Percentiles rank a stretch among this genome's conserved stretches.
These are phyloP conservation scores for Diutina pseudorugosa DNA, from an alignment of 1,139 yeast species.

Conservation along the genomic window DNA sequence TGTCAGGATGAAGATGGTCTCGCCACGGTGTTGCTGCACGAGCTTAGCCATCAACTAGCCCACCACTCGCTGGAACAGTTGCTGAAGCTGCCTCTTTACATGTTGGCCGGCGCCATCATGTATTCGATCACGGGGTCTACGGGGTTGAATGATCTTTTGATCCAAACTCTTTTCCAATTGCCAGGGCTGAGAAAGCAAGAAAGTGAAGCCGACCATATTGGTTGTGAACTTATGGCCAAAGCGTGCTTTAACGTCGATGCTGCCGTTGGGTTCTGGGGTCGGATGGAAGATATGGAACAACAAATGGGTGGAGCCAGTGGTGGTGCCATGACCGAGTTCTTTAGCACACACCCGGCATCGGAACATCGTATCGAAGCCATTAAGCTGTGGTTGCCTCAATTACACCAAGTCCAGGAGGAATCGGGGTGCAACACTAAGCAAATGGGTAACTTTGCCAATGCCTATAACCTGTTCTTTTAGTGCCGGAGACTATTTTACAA, in stretches of 20 bases:
- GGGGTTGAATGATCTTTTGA: conserved; percentile 33
- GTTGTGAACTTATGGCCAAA: conserved; percentile 79
- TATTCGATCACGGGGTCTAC: conserved; percentile 21
- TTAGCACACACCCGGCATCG: conserved; percentile 90
- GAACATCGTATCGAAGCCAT: conserved; percentile 58
- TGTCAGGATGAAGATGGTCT: conserved; percentile 79
- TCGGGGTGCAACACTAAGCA: conserved; percentile 15
- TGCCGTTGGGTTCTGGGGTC: conserved; percentile 67
- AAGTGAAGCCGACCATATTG: conserved; percentile 90
- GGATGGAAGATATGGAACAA: conserved; percentile 59
- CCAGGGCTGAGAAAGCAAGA: conserved; percentile 93
- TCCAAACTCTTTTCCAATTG: conserved; percentile 51
- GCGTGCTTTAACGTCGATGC: conserved; percentile 76
- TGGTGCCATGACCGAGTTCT: conserved; percentile 36
- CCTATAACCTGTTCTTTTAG: background rate
- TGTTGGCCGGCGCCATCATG: conserved; percentile 8
- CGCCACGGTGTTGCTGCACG: conserved; percentile 90
- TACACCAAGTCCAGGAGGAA: conserved; percentile 30
- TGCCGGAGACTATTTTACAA: too few species aligned
- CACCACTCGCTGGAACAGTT: conserved; percentile 82
- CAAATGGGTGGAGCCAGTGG: conserved; percentile 8
- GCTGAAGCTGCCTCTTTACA: conserved; percentile 43
- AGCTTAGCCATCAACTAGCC: conserved; percentile 86
- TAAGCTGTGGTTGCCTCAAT: conserved; percentile 60
- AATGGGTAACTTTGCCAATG: background rate